Base-by-base conservation (phyloP, 805 yeast genomes). In the Candida ortonii region DNA sequence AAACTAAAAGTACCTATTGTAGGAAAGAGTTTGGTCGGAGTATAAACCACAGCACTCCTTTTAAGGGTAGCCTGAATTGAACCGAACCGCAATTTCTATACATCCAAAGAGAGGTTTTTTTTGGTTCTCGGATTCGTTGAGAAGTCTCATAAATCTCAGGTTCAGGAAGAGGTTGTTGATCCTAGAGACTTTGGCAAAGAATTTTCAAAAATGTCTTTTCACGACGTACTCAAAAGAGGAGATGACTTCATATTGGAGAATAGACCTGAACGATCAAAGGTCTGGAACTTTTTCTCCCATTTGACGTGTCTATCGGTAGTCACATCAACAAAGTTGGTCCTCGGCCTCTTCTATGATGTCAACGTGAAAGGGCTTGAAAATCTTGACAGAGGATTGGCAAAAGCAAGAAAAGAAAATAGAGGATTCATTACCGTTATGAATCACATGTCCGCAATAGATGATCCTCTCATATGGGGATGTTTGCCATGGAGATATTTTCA, bases 391-490 rank as follows among this genome's bases (percentile, higher is more conserved):
- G 93, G 90, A 0, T 52, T 84, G 25, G 67, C 68, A n/a, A 70
- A 70, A 41, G 79, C 93, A 0, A 61, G 80, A 30, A 46, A 49
- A 1, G 90, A 88, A 49, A 76, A 82, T 39, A 64, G 97, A 28
- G 83, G 93, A 0, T 57, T 90, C 2, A 47, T 90, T 42, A 90
- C 97, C 0, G 72, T 86, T 11, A 86, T 87, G 95, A 89, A 89
- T 57, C 96, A 88, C 53, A 84, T 86, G 93, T 81, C 89, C 3
- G 84, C 73, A 20, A 84, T 87, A 16, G 98, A 90, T 56, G 98
- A 90, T 53, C 98, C 98, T 0, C 70, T 84, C 22, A 64, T 86
- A 27, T 90, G 94, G 85, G 95, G 94, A 0, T 74, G 83, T 22
- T 66, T 89, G 38, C 96, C 97, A 0, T 71, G 80, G 74, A 68